Evolutionary conservation across 169 alveolate species (phyloP), one percentile per base, ranked within the genome.

Genomic region (Theileria sp.): DNA sequence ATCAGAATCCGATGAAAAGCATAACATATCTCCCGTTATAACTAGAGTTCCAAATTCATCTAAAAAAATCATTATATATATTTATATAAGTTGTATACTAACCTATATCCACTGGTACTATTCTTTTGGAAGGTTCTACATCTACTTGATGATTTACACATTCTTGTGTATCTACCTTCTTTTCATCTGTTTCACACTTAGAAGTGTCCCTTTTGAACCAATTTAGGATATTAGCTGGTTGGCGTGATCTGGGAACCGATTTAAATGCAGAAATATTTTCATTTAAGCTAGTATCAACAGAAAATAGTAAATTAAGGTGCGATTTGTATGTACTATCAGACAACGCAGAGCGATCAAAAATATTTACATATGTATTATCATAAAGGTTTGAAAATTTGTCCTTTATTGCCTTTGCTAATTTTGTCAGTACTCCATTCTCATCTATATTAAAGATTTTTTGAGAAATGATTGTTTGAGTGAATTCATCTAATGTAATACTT

Each of bases 141-240:
- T 49, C 30, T 9, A 10, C 7, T 23, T 38, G 28, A 44, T 34
- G 2, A 9, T 50, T 50, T 17, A 21, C 81, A 23, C 66, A 28
- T n/a, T 36, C 51, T 71, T 26, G 38, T 36, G 13, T 66, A 21
- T 19, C 58, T 21, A 19, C 51, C 9, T 71, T 38, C 17, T 54
- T 75, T 50, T 36, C 60, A n/a, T 54, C 15, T 34, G 75, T 44
- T 44, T 44, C 54, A 44, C 17, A 44, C 77, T 56, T 51, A 19
- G 84, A 23, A n/a, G 65, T 66, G 67, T 51, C 80, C n/a, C 69
- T 56, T 49, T 82, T 82, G 79, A 82, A 76, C 86, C 80, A 82
- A 25, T 82, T 60, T 2, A 67, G 61, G 60, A 82, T 82, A 25
- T 75, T 68, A 10, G 23, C 51, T 38, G 74, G 65, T 23, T 71